Evolutionary conservation across 163 green algal species (phyloP).

Genomic region (Scenedesmus sp.): DNA sequence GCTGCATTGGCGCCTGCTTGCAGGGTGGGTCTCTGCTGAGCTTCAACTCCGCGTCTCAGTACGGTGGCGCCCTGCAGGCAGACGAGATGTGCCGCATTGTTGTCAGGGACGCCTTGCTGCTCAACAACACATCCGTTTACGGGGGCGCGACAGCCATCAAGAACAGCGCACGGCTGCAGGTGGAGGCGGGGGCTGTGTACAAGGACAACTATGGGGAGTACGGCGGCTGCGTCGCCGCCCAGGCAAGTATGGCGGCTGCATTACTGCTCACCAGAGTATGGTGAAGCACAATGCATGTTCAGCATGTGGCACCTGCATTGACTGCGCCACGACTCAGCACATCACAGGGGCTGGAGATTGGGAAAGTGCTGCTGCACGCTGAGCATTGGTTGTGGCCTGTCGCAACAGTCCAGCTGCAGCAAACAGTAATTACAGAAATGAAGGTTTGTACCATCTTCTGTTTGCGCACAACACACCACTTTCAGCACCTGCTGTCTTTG

Average conservation of each 20-base stretch:
- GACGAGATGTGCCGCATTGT: conserved; percentile 1
- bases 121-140: conserved; percentile 13
- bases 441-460: too few species aligned
- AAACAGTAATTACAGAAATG: too few species aligned
- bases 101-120: not conserved
- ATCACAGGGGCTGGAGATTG: not conserved
- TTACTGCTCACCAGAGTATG: too few species aligned
- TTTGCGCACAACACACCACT: too few species aligned
- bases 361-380: not conserved
- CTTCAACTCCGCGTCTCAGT: not conserved
- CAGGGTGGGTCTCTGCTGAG: not conserved
- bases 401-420: too few species aligned
- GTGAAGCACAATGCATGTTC: not conserved
- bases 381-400: too few species aligned
- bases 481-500: not conserved
- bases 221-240: not conserved
- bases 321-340: not conserved
- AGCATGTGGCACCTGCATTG: not conserved
- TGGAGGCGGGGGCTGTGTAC: not conserved
- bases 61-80: not conserved
- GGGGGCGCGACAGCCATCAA: conserved; percentile 22
- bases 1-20: not conserved
- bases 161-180: not conserved
- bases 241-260: not conserved
- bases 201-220: conserved; percentile 21